Base-by-base conservation (phyloP, 257 asterid species). In the Scutellaria galericulata region DNA sequence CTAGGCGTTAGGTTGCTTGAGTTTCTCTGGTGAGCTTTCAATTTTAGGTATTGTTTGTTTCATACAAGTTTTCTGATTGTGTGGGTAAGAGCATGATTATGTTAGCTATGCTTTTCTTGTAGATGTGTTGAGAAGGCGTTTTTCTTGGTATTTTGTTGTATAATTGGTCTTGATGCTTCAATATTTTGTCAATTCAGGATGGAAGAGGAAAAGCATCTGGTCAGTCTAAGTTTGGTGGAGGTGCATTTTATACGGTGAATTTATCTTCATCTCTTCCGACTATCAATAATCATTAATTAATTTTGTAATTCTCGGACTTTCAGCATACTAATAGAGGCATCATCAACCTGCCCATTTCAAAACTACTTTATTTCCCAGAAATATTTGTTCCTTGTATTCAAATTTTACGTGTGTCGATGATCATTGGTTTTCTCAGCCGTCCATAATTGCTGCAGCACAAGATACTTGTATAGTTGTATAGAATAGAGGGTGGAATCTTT, bases 191-290 rank as follows among this genome's bases (percentile, higher is more conserved):
- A 53, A 69, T 73, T 44, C 65, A 82, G 87, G 86, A 72, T 59
- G 87, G 81, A 61, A 74, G 80, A 74, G 86, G 82, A 46, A 85
- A 78, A 77, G 56, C 83, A 52, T 64, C 78, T 8, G 78, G 76
- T 9, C 80, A 81, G 47, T 71, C 86, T 7, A 73, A 41, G 45
- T 84, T 67, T 64, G 40, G 80, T 41, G 88, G 86, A 62, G 81
- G 86, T 67, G 57, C 86, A 64, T 81, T 84, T 77, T 79, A 73
- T 64, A 73, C 88, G 37, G 88, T 84, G 67, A 81, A 66, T 76
- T 70, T 58, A 48, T 60, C 60, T 12, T 52, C 31, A 7, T 60
- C 47, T 42, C 15, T 46, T 72, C 62, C 22, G 37, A 58, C 47
- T 41, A 22, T 42, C 35, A 40, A 8, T 7, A 39, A 42, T 5